These are phyloP conservation scores for Suillus variegatus DNA, from an alignment of 768 basidiomycete species.

Conservation along the genomic window DNA sequence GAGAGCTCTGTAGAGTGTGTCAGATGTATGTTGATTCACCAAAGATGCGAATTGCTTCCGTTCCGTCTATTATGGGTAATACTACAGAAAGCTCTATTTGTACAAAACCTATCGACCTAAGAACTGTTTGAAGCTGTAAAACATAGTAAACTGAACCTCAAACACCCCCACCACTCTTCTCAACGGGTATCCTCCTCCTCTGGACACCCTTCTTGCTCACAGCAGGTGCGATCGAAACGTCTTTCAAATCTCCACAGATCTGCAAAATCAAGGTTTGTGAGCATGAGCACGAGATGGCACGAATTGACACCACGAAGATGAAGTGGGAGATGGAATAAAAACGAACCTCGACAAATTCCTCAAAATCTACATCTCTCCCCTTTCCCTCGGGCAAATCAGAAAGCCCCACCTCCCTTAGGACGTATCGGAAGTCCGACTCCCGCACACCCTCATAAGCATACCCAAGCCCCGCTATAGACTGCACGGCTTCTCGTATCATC, in stretches of 20 bases:
- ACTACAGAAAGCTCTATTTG: too few relatives aligned
- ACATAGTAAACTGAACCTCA: slow-evolving; percentile 10
- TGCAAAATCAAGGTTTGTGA: slow-evolving; percentile 24
- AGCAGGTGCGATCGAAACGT: slow-evolving; percentile 51
- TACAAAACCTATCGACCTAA: neutral
- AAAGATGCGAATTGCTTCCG: neutral
- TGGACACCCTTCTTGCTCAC: slow-evolving; percentile 32
- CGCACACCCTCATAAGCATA: slow-evolving; percentile 61
- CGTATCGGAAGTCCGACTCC: slow-evolving; percentile 69
- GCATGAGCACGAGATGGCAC: neutral
- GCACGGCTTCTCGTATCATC: slow-evolving; percentile 34
- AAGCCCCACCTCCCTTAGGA: slow-evolving; percentile 77
- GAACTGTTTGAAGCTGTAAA: neutral
- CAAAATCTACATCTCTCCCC: slow-evolving; percentile 55
- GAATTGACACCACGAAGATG: neutral
- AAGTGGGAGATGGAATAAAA: neutral
- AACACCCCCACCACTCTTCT: slow-evolving; percentile 33
- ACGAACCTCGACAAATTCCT: slow-evolving; percentile 87
- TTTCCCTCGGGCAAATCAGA: slow-evolving; percentile 27
- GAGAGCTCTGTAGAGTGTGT: too few relatives aligned
- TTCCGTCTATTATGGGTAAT: neutral
- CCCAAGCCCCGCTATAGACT: slow-evolving; percentile 23
- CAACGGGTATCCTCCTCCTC: slow-evolving; percentile 50
- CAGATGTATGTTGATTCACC: too few relatives aligned
- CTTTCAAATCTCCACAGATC: slow-evolving; percentile 77